Base-by-base conservation (phyloP, 1,139 yeast species). In the Pichia terricola region DNA sequence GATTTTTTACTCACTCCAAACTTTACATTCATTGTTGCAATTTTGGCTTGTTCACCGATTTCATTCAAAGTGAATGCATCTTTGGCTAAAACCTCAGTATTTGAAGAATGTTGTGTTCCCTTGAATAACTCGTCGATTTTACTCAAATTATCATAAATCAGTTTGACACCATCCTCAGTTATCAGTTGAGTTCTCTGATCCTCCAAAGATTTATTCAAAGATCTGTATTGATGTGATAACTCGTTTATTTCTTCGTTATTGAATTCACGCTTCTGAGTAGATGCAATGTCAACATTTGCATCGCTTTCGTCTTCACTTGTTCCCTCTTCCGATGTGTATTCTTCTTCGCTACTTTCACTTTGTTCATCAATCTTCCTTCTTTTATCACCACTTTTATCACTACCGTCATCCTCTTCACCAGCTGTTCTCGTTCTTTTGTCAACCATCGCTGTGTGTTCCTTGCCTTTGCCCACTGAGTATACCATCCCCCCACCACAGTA, bases 1-100 rank as follows among this genome's bases (percentile, higher is more conserved):
- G 75, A 62, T 7, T 70, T 66, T 6, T 74, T 78, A 6, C 72
- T 66, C 40, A 72, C 72, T 1, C 79, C 84, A 38, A 80, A 63
- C 44, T 72, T 73, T 50, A 80, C 54, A 58, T 77, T 79, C 42
- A 76, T 68, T 3, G 84, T 77, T 44, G 82, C 81, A 30, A 72
- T 55, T 39, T 69, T 67, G n/a, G 75, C 68, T 46, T 72, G 62
- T 43, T 68, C 68, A 41, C 73, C 67, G 27, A 72, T 64, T 43
- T 64, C 69, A 27, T 63, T 59, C 48, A 73, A 57, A 16, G 73
- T 67, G 37, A 67, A 64, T 1, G 77, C 64, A 54, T 73, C 79
- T 44, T 69, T 65, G 0, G 75, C 73, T 37, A 68, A 66, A 6
- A 73, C 50, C 43, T 61, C 65, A 4, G 63, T 53, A 39, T 56